phyloP scores from a whole-genome alignment of 805 yeast genomes.

The Ogataea paradorogensis region DNA sequence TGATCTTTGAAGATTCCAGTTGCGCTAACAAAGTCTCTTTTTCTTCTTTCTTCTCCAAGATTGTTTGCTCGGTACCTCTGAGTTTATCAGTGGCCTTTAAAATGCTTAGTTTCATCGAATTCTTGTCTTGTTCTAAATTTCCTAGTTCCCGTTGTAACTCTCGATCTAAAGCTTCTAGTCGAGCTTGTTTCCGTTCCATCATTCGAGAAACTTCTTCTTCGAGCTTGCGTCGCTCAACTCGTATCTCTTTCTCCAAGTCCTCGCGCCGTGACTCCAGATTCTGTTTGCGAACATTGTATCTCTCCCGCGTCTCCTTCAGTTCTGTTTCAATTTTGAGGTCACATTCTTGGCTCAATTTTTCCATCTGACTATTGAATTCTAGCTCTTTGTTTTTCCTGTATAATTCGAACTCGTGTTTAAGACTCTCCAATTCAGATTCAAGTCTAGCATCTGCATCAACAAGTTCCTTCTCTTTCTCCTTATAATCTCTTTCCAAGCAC shows the following conservation, averaged over 20 bases:
- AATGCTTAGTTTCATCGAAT: not conserved
- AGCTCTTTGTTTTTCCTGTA: slow-evolving; percentile 31
- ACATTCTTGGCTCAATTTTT: slow-evolving; percentile 16
- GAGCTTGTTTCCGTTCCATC: not conserved
- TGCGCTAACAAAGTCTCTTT: not conserved
- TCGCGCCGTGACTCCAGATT: not conserved
- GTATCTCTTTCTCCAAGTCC: slow-evolving; percentile 1
- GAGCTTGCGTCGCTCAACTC: not conserved
- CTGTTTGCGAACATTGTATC: not conserved
- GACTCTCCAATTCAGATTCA: slow-evolving; percentile 26
- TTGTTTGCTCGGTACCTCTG: not conserved
- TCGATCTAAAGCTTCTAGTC: slow-evolving; percentile 5
- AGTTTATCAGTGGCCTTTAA: not conserved
- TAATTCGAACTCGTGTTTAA: slow-evolving; percentile 36
- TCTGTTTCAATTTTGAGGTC: slow-evolving; percentile 35
- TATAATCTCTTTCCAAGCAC: slow-evolving; percentile 21
- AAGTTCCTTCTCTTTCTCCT: slow-evolving; percentile 32
- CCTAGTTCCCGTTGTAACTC: slow-evolving; percentile 1
- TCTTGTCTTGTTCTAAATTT: not conserved
- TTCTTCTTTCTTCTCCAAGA: not conserved
- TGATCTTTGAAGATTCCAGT: slow-evolving; percentile 1
- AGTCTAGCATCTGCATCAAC: slow-evolving; percentile 23
- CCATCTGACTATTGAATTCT: slow-evolving; percentile 31
- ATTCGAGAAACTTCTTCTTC: not conserved
- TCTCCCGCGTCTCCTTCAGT: slow-evolving; percentile 33